Base-by-base conservation (phyloP, 805 yeast species). In the Wilhelminamyces savonicus region DNA sequence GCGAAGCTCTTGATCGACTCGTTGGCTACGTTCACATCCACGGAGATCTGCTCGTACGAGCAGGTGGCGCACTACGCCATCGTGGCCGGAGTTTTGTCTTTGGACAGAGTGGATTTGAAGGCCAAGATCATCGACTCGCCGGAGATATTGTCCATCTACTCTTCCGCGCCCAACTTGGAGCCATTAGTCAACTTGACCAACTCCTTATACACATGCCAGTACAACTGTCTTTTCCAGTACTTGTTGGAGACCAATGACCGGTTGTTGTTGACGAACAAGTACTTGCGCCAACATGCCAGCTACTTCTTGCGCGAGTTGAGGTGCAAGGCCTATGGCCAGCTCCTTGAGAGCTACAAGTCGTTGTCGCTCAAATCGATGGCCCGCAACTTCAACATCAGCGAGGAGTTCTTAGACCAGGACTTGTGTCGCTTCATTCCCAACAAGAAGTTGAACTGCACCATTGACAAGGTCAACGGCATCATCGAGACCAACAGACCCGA, bases 401-500 rank as follows among this genome's bases (percentile, higher is more conserved):
- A 78, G 30, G 92, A 81, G 31, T 92, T 87, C 51, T 65, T 92
- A 48, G 98, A 92, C 56, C 64, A 62, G 31, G 98, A 92, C 55
- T 66, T 92, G 44, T 76, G 95, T 48, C 82, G 79, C 52, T 86
- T 90, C 53, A 86, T 92, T 46, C 95, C 97, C 22, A 88, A 80
- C 58, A 87, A 88, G 54, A 86, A 86, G 59, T 71, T 92, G 53
- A 90, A 88, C 62, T 92, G 98, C 62, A 88, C 92, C 29, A 86
- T 92, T 50, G 98, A 92, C 56, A 76, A 85, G 51, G 97, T 92
- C 29, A 85, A 87, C 56, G 97, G 94, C 10, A 85, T 92, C 37
- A 84, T 92, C 40, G 94, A 85, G 55, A 92, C 98, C 12, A 92
- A 87, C 59, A 74, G 97, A 44, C 96, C 97, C 2, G 98, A 92